Percentiles rank a stretch among this genome's conserved stretches.
Evolutionary conservation across 148 eudicot genomes (phyloP).

Genomic region (Vaccinium vitisidaea): DNA sequence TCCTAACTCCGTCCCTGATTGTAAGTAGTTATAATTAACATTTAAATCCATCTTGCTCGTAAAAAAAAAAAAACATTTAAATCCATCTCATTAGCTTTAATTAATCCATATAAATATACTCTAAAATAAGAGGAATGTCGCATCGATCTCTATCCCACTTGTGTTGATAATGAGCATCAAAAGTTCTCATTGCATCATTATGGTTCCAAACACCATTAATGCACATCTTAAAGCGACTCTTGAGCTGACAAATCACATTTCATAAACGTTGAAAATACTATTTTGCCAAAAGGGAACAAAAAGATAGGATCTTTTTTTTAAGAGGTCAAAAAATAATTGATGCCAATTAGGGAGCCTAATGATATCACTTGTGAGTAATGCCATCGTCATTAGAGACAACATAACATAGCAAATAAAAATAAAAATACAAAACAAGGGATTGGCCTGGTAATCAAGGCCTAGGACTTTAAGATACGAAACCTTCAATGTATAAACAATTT

Average conservation of each 20-base stretch:
- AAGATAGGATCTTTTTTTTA: neutral
- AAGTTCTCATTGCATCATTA: constrained; percentile 8
- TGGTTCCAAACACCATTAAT: constrained; percentile 17
- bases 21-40: neutral
- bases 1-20: too few relatives aligned
- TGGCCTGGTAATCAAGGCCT: neutral
- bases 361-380: constrained; percentile 23
- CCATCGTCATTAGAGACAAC: constrained; percentile 25
- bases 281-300: neutral
- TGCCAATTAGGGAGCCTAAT: neutral
- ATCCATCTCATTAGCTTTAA: neutral
- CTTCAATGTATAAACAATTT: too few relatives aligned
- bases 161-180: constrained; percentile 11
- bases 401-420: neutral
- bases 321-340: neutral
- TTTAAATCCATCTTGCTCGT: neutral
- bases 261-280: neutral
- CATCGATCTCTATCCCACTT: constrained; percentile 10
- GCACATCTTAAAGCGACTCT: constrained; percentile 24
- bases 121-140: neutral
- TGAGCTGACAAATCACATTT: constrained; percentile 21
- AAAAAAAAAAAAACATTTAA: too few relatives aligned
- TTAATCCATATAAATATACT: neutral
- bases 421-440: neutral
- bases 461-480: too few relatives aligned